Evolutionary conservation across 805 yeast species (phyloP), one percentile per base, ranked within the genome.

Genomic region (Wickerhamomyces bovis): DNA sequence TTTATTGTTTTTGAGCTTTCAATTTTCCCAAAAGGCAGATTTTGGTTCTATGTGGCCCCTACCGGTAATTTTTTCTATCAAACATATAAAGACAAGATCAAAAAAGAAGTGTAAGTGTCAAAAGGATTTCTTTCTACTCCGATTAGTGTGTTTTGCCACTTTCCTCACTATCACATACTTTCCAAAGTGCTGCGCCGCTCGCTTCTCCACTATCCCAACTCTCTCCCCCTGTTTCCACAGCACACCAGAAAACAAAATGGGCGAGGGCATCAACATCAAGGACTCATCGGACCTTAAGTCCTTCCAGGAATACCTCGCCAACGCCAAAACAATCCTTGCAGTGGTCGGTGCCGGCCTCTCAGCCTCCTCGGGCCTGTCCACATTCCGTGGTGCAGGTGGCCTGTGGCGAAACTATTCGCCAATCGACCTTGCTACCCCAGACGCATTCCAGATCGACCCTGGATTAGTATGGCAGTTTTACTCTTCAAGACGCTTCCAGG

Each of bases 401-500:
- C 67, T 83, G 25, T 89, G 96, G 96, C 73, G 78, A 50, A 79
- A 79, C 50, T 84, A 78, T 66, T 83, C 83, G 44, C 80, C 89
- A 55, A 81, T 86, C 40, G 96, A 89, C 58, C 69, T 89, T 39
- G 96, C 96, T 8, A 89, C 96, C 0, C 96, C 95, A 0, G 96
- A 89, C 59, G 96, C 96, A 6, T 89, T 89, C 62, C 77, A 81
- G 49, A 70, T 71, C 18, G 90, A 89, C 60, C 96, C 97, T 0
- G 86, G 87, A 0, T 69, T 88, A 10, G 96, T 89, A 8, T 89
- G 97, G 97, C 92, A 86, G 60, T 89, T 85, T 57, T 89, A 89
- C 63, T 72, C 88, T 5, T 78, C 79, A 62, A 67, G 95, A 50
- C 62, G 97, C 40, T 72, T 67, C 41, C 70, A 70, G 42, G 90